phyloP scores from a whole-genome alignment of 1,284 basidiomycete genomes.

The Gomphus bonarii region DNA sequence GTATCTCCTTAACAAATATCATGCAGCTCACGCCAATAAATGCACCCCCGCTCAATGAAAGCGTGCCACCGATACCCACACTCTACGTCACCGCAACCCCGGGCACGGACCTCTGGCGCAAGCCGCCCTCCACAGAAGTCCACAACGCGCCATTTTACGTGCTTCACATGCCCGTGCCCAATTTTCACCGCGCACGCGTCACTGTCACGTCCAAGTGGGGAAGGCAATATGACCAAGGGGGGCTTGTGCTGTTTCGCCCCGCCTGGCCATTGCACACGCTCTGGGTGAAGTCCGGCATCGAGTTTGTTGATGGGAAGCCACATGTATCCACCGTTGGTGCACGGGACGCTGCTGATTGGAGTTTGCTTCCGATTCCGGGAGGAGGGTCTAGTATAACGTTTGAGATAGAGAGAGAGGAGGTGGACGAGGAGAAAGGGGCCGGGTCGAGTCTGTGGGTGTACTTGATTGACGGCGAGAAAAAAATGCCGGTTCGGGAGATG shows the following conservation, averaged over 20 bases:
- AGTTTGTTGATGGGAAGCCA: constrained; percentile 16
- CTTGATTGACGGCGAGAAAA: constrained; percentile 14
- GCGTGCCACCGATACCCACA: not conserved
- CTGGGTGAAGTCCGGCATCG: constrained; percentile 21
- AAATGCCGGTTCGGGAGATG: constrained; percentile 16
- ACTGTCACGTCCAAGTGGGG: constrained; percentile 18
- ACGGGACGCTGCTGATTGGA: constrained; percentile 19
- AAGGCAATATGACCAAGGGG: constrained; percentile 20
- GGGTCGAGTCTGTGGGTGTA: constrained; percentile 18
- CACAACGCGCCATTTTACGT: constrained; percentile 15
- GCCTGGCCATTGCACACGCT: constrained; percentile 5
- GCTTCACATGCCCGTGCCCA: constrained; percentile 2
- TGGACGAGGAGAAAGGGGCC: constrained; percentile 12
- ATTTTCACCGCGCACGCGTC: constrained; percentile 17
- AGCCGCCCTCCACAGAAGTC: constrained; percentile 17
- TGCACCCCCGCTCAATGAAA: not conserved
- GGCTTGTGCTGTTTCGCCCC: constrained; percentile 17
- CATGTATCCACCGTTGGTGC: constrained; percentile 19
- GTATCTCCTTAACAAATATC: not conserved
- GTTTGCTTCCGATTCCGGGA: constrained; percentile 14
- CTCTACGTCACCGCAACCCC: constrained; percentile 2
- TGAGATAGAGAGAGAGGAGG: constrained; percentile 15
- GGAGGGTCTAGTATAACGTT: constrained; percentile 12
- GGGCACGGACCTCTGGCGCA: constrained; percentile 20
- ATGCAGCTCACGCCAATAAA: not conserved